These are phyloP conservation scores for Smallanthus sonchifolius DNA, from an alignment of 129 eudicot species.

Conservation along the genomic window DNA sequence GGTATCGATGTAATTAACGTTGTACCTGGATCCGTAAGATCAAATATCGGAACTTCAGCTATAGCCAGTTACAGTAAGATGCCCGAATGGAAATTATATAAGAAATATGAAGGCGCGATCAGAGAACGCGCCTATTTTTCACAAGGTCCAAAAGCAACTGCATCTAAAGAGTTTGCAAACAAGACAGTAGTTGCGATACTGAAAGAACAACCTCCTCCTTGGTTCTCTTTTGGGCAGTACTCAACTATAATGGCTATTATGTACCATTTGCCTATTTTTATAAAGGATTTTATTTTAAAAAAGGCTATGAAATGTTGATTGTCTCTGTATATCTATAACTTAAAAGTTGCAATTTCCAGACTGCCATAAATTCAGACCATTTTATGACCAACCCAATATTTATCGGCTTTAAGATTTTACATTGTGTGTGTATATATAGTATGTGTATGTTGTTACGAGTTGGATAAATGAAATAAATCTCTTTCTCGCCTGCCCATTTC, in stretches of 20 bases:
- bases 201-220: slow-evolving; percentile 65
- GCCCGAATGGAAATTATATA: slow-evolving; percentile 94
- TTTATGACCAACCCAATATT: too few relatives aligned
- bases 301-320: slow-evolving; percentile 36
- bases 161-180: slow-evolving; percentile 82
- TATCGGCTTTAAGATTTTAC: too few relatives aligned
- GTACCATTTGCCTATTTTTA: slow-evolving; percentile 69
- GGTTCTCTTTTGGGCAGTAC: slow-evolving; percentile 69
- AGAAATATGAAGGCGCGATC: slow-evolving; percentile 68
- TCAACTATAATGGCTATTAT: slow-evolving; percentile 61
- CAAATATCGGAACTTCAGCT: slow-evolving; percentile 73
- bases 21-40: slow-evolving; percentile 76
- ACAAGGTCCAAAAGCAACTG: slow-evolving; percentile 58
- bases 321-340: neutral
- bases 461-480: too few relatives aligned
- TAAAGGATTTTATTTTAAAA: slow-evolving; percentile 58
- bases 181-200: slow-evolving; percentile 57
- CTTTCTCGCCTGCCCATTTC: too few relatives aligned
- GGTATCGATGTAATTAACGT: slow-evolving; percentile 74
- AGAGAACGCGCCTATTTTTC: slow-evolving; percentile 59
- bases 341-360: neutral
- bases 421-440: too few relatives aligned
- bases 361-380: too few relatives aligned
- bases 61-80: slow-evolving; percentile 51
- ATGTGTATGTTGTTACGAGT: too few relatives aligned